Percentiles rank a stretch among this genome's conserved stretches.
phyloP scores from a whole-genome alignment of 169 alveolate genomes.

The Pseudocohnilembus persalinus region DNA sequence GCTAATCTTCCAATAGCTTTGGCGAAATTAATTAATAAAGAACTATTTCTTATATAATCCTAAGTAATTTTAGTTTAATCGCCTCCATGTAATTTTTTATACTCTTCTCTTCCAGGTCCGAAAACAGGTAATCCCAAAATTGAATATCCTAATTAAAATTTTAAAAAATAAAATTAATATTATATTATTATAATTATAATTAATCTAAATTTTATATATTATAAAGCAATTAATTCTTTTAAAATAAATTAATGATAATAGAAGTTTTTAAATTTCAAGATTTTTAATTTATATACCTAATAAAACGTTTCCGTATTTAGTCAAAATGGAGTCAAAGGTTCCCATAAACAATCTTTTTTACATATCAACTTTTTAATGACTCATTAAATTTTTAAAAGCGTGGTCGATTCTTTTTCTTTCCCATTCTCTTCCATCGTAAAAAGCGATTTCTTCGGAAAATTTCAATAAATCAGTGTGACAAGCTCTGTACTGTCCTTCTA shows the following conservation, averaged over 20 bases:
- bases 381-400: constrained; percentile 46
- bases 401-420: constrained; percentile 60
- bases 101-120: constrained; percentile 66
- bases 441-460: constrained; percentile 87
- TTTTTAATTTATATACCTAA: constrained; percentile 67
- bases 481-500: constrained; percentile 85
- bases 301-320: constrained; percentile 86
- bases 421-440: constrained; percentile 79
- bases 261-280: too few relatives aligned
- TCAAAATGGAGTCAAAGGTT: constrained; percentile 79
- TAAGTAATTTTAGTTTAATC: constrained; percentile 72
- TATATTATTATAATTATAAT: too few relatives aligned
- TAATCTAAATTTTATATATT: too few relatives aligned
- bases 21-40: constrained; percentile 83
- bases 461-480: constrained; percentile 74
- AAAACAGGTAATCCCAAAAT: constrained; percentile 88
- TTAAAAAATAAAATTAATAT: too few relatives aligned
- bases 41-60: constrained; percentile 85
- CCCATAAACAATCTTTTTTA: constrained; percentile 79
- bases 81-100: constrained; percentile 47
- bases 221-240: too few relatives aligned
- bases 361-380: constrained; percentile 56
- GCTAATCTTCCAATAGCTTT: constrained; percentile 88
- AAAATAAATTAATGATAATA: too few relatives aligned
- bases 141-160: constrained; percentile 61